These are phyloP conservation scores for Hymenoscyphus repandus DNA, from an alignment of 2,329 filamentous ascomycete genomes.

Conservation along the genomic window DNA sequence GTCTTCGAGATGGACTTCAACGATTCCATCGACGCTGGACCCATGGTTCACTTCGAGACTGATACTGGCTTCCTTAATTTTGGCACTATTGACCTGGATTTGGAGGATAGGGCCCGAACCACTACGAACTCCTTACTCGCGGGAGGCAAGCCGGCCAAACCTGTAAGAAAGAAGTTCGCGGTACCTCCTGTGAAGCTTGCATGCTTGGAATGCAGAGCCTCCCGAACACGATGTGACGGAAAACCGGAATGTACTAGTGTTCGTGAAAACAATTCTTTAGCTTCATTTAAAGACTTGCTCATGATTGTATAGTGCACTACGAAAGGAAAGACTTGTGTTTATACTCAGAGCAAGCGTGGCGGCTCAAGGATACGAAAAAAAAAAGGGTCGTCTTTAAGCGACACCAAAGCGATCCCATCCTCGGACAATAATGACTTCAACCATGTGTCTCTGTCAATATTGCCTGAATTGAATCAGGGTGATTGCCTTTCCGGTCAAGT, in stretches of 20 bases:
- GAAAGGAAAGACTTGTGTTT: conserved; percentile 27
- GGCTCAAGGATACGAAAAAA: conserved; percentile 25
- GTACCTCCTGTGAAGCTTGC: conserved; percentile 45
- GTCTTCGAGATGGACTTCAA: conserved; percentile 1
- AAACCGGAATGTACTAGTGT: conserved; percentile 40
- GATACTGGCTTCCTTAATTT: background rate
- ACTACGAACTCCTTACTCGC: background rate
- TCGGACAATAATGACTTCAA: conserved; percentile 17
- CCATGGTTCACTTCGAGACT: background rate
- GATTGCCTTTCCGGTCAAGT: background rate
- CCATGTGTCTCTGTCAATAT: conserved; percentile 14
- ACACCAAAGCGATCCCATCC: background rate
- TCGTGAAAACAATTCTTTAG: conserved; percentile 19
- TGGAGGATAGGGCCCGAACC: conserved; percentile 2
- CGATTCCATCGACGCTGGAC: background rate
- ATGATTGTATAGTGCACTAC: conserved; percentile 20
- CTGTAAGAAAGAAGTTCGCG: conserved; percentile 24
- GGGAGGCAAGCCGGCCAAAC: conserved; percentile 10
- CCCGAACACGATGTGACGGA: conserved; percentile 43
- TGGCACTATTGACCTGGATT: background rate
- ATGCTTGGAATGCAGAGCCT: conserved; percentile 43
- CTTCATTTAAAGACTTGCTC: background rate
- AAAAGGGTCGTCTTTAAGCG: conserved; percentile 1
- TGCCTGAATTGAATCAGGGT: conserved; percentile 17
- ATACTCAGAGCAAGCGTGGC: conserved; percentile 27